Percentiles rank a stretch among this genome's conserved stretches.
Conservation (phyloP, 176 grass and related monocot species). For the Triticum monococcum region DNA sequence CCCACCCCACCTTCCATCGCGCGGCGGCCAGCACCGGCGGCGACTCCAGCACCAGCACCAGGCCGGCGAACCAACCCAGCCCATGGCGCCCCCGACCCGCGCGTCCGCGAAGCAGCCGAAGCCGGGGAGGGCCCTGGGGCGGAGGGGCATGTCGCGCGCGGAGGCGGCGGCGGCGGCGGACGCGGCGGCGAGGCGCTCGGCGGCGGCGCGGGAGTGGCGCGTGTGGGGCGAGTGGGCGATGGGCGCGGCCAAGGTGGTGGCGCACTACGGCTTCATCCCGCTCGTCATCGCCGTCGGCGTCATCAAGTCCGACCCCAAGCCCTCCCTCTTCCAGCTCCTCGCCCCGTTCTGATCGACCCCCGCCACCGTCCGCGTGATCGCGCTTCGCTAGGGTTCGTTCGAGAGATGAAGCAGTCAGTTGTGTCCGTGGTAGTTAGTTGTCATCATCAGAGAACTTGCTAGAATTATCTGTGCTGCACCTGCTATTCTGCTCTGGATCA, state of each 20-base stretch:
- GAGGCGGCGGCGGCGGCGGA: background rate
- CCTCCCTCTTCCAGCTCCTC: background rate
- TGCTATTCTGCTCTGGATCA: background rate
- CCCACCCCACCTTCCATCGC: background rate
- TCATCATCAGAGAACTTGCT: background rate
- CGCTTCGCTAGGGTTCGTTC: background rate
- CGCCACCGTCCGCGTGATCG: too few species aligned
- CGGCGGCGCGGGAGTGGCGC: background rate
- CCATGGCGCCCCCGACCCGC: background rate
- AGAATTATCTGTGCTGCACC: background rate
- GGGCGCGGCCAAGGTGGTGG: background rate
- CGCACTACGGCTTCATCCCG: slow-evolving; percentile 22
- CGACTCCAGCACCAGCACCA: background rate
- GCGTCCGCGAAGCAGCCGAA: background rate
- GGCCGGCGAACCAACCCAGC: background rate
- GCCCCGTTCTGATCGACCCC: background rate
- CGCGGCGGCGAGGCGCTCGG: background rate
- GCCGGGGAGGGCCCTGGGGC: background rate
- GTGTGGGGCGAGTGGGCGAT: background rate
- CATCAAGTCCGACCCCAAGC: background rate
- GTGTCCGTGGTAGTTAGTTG: background rate
- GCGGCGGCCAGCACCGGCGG: background rate
- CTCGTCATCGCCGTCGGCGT: slow-evolving; percentile 13
- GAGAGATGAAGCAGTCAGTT: background rate
- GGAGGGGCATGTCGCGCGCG: background rate